Conservation (phyloP, 805 yeast genomes). For the Suhomyces sp. region DNA sequence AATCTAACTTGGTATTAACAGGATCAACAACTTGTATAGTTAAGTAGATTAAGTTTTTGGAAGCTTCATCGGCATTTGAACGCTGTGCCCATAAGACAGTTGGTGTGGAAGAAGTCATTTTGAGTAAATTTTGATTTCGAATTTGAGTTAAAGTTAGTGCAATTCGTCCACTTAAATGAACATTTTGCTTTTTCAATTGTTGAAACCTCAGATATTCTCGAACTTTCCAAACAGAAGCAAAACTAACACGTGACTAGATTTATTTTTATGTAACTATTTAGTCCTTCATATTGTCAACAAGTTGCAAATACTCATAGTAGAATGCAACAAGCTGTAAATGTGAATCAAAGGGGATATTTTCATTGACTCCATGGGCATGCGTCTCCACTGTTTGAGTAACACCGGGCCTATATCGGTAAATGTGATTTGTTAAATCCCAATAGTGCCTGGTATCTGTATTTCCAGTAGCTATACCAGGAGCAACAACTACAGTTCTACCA, state of each 20-base stretch:
- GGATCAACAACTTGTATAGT: slow-evolving; percentile 77
- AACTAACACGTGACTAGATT: too few species aligned
- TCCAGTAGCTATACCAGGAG: slow-evolving; percentile 64
- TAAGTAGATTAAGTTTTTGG: slow-evolving; percentile 72
- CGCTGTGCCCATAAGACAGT: slow-evolving; percentile 95
- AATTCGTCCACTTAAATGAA: slow-evolving; percentile 1
- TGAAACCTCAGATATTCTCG: too few species aligned
- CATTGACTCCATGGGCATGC: slow-evolving; percentile 64
- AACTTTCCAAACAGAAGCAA: slow-evolving; percentile 7
- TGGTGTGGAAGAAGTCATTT: slow-evolving; percentile 34
- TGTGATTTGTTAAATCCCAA: slow-evolving; percentile 60
- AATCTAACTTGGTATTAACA: slow-evolving; percentile 55
- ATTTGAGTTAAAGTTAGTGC: background rate
- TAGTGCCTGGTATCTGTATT: slow-evolving; percentile 70
- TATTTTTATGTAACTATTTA: background rate
- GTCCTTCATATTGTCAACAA: slow-evolving; percentile 9
- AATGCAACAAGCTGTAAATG: slow-evolving; percentile 62
- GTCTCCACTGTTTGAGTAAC: slow-evolving; percentile 31
- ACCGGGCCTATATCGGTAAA: slow-evolving; percentile 61
- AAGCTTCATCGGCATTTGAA: slow-evolving; percentile 67
- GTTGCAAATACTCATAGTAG: slow-evolving; percentile 51
- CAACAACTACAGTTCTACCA: slow-evolving; percentile 36
- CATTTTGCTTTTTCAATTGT: background rate
- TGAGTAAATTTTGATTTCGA: too few species aligned
- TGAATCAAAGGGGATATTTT: slow-evolving; percentile 50